phyloP scores from a whole-genome alignment of 208 protist genomes.

The Herpetomonas tarakana region DNA sequence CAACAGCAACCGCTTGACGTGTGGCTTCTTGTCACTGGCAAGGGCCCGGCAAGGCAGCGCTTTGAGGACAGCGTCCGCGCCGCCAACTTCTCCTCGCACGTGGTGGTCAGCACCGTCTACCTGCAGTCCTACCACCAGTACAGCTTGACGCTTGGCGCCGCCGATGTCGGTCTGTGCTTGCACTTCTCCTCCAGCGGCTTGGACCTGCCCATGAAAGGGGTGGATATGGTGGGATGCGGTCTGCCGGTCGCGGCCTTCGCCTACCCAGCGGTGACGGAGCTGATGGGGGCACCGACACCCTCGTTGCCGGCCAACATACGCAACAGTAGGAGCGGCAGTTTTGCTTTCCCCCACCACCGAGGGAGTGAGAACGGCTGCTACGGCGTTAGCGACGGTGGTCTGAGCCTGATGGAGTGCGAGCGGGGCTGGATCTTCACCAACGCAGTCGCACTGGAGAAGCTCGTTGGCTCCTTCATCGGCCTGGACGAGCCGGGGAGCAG shows the following conservation, averaged over 20 bases:
- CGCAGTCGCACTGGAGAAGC: constrained; percentile 44
- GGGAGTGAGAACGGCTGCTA: too few relatives aligned
- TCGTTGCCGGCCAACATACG: constrained; percentile 10
- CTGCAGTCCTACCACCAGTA: constrained; percentile 93
- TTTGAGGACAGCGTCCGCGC: constrained; percentile 62
- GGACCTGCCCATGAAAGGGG: constrained; percentile 98
- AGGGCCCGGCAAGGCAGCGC: constrained; percentile 46
- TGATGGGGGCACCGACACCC: constrained; percentile 66
- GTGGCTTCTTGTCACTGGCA: constrained; percentile 84
- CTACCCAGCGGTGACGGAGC: constrained; percentile 86
- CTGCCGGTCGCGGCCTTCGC: constrained; percentile 90
- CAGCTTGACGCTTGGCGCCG: constrained; percentile 80
- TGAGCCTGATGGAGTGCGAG: constrained; percentile 35
- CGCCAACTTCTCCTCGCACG: constrained; percentile 52
- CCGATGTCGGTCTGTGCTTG: constrained; percentile 94
- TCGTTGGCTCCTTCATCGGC: constrained; percentile 43
- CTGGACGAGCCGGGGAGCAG: constrained; percentile 8
- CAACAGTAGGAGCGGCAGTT: not conserved
- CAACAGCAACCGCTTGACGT: constrained; percentile 21
- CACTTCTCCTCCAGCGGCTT: constrained; percentile 93
- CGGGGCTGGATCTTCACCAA: constrained; percentile 64
- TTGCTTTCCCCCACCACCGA: too few relatives aligned
- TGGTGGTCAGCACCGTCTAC: constrained; percentile 89
- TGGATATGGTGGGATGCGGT: constrained; percentile 95
- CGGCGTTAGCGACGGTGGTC: not conserved